Evolutionary conservation across 2,329 filamentous ascomycete species (phyloP), one percentile per base, ranked within the genome.

Genomic region (Canariomyces notabilis): DNA sequence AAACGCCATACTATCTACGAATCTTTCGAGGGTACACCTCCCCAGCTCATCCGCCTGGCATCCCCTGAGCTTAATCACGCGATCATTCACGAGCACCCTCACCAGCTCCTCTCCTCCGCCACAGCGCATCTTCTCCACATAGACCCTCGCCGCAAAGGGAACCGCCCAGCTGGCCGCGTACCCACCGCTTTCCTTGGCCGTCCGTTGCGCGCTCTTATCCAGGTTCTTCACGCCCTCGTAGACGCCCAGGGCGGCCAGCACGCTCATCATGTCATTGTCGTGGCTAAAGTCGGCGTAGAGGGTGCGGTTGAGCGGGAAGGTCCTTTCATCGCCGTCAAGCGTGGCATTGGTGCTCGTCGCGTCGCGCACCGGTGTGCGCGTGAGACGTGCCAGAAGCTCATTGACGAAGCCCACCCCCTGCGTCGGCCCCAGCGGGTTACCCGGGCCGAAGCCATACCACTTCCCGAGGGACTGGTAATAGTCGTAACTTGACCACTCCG

Each of bases 271-370:
- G 61, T 85, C 82, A 64, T 94, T 95, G 66, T 96, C 90, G 65
- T 96, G 90, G 52, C 83, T 87, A 61, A 96, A 95, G 65, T 96
- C 90, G 0, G 88, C 89, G 60, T 94, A 96, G 1, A 95, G 67
- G 9, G 68, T 68, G 35, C 70, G 66, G 51, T 76, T 74, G 0
- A 95, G 69, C 0, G 90, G 89, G 59, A 95, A 96, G 0, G 86
- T 90, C 6, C 66, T 61, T 1, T 76, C 67, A 48, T 80, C 72
- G 5, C 69, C 68, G 62, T 94, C 87, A 0, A 95, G 74, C 0
- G 89, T 95, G 29, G 69, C 71, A 64, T 96, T 95, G 5, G 83
- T 88, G 44, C 74, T 81, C 0, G 89, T 95, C 48, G 78, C 67
- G 62, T 95, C 89, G 0, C 73, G 57, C 1, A 95, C 87, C 0